A percentile compares a stretch with the other conserved stretches of the same genome.
Conservation (phyloP, 2,329 filamentous ascomycete species). For the Chalaropsis ovoidea region DNA sequence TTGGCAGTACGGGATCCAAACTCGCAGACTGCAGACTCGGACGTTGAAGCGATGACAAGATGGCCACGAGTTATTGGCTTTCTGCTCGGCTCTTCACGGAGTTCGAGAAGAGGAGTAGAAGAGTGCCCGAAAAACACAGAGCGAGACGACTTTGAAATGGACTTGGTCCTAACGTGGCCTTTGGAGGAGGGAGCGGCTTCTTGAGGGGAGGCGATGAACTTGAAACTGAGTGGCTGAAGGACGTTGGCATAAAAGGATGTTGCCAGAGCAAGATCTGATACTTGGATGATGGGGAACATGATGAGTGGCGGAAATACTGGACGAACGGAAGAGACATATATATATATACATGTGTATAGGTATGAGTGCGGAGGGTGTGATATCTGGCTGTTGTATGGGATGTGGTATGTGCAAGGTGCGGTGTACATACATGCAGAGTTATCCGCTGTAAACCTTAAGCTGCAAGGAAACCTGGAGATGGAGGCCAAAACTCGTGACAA, state of each 20-base stretch:
- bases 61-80: conserved; percentile 17
- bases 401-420: conserved; percentile 10
- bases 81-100: conserved; percentile 4
- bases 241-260: conserved; percentile 76
- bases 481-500: not conserved
- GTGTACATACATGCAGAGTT: conserved; percentile 20
- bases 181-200: not conserved
- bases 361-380: not conserved
- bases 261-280: conserved; percentile 67
- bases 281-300: conserved; percentile 47
- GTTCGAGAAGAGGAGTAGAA: conserved; percentile 16
- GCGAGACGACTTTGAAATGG: not conserved
- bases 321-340: conserved; percentile 13
- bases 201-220: conserved; percentile 38
- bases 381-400: not conserved
- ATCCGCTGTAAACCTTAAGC: not conserved
- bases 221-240: conserved; percentile 66
- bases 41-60: conserved; percentile 11
- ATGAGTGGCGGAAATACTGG: conserved; percentile 28
- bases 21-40: conserved; percentile 15
- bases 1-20: conserved; percentile 12
- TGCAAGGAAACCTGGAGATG: not conserved
- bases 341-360: not conserved
- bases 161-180: conserved; percentile 7
- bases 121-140: conserved; percentile 18